Conservation (phyloP, 129 eudicot genomes). For the Apium graveolens region DNA sequence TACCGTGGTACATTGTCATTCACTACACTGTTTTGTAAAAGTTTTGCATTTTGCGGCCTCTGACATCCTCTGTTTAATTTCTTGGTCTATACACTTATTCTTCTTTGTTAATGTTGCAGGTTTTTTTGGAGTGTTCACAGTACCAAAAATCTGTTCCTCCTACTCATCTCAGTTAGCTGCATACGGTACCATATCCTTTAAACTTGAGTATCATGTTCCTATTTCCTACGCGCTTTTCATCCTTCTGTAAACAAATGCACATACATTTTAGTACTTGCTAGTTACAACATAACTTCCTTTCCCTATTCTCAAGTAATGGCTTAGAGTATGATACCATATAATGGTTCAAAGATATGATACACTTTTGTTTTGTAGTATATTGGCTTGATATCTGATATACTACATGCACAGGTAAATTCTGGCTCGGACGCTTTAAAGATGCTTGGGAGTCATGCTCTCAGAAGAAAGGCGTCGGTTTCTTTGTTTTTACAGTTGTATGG, state of each 20-base stretch:
- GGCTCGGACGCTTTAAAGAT: constrained; percentile 65
- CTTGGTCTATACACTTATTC: too few relatives aligned
- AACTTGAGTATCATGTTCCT: not conserved
- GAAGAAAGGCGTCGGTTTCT: constrained; percentile 70
- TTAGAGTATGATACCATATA: not conserved
- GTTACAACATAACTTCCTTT: too few relatives aligned
- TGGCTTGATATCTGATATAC: not conserved
- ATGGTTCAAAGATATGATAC: too few relatives aligned
- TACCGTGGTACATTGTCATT: too few relatives aligned
- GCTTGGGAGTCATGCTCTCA: constrained; percentile 83
- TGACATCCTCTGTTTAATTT: too few relatives aligned
- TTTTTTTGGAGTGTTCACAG: constrained; percentile 80
- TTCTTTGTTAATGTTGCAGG: constrained; percentile 27
- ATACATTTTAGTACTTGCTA: too few relatives aligned
- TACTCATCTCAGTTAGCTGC: constrained; percentile 71
- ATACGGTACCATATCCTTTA: constrained; percentile 36
- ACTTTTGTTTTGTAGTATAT: not conserved
- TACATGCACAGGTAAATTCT: constrained; percentile 52
- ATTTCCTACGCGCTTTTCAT: not conserved
- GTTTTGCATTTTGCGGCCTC: too few relatives aligned
- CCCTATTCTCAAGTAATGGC: not conserved
- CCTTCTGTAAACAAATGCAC: too few relatives aligned
- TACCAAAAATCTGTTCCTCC: constrained; percentile 86
- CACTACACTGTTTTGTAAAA: too few relatives aligned
- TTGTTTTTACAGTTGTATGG: constrained; percentile 63